Conservation (phyloP, 257 asterid species). For the Penstemon davidsonii region DNA sequence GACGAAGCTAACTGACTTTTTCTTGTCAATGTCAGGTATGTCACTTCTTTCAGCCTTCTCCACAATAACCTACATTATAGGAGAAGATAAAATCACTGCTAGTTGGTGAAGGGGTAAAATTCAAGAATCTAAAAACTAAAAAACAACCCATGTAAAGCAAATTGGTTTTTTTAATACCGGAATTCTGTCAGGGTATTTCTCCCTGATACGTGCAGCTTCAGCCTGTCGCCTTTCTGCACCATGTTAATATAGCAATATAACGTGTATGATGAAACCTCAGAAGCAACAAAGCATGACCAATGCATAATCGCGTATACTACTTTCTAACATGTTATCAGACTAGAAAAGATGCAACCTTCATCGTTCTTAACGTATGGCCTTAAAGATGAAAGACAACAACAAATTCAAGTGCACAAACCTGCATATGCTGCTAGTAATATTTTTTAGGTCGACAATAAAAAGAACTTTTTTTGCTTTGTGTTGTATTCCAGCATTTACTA, state of each 20-base stretch:
- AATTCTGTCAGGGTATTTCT: conserved; percentile 96
- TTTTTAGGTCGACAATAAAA: too few species aligned
- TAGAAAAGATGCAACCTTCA: too few species aligned
- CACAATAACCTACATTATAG: conserved; percentile 67
- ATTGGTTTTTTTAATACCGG: conserved; percentile 50
- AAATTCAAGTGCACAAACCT: too few species aligned
- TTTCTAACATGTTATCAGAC: background rate
- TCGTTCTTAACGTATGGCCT: too few species aligned
- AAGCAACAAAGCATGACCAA: conserved; percentile 3
- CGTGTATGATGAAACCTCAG: background rate
- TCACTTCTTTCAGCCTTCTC: conserved; percentile 94
- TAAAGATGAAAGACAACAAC: too few species aligned
- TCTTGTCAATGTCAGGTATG: conserved; percentile 93
- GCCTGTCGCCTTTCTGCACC: conserved; percentile 89
- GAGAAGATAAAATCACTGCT: conserved; percentile 4
- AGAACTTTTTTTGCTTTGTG: too few species aligned
- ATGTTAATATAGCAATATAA: conserved; percentile 4
- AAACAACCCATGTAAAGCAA: background rate
- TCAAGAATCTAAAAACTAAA: background rate
- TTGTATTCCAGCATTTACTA: background rate
- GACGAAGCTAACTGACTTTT: conserved; percentile 56
- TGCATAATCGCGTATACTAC: background rate
- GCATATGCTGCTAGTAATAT: too few species aligned
- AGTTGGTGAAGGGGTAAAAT: conserved; percentile 3
- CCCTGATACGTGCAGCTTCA: conserved; percentile 95